Conservation (phyloP, 2,329 filamentous ascomycete genomes). For the Botrytis fabae region DNA sequence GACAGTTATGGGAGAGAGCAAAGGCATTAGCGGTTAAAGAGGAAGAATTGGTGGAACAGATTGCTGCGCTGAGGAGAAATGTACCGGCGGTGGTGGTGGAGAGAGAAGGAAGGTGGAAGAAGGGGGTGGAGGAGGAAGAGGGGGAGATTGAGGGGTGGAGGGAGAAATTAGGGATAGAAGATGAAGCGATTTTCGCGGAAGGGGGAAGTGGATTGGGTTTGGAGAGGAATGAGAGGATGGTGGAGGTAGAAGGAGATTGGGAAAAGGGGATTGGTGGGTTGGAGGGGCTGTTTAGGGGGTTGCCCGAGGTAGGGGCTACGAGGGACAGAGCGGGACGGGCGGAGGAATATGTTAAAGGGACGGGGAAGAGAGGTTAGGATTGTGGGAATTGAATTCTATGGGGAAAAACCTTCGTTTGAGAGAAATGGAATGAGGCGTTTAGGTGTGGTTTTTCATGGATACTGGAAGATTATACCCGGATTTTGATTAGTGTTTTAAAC, state of each 20-base stretch:
- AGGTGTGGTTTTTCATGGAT: constrained; percentile 6
- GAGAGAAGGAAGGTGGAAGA: constrained; percentile 29
- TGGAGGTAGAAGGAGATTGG: constrained; percentile 50
- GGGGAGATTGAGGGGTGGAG: constrained; percentile 28
- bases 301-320: constrained; percentile 62
- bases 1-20: constrained; percentile 57
- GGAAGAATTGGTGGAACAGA: constrained; percentile 63
- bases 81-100: constrained; percentile 30
- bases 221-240: constrained; percentile 47
- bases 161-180: constrained; percentile 25
- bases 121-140: constrained; percentile 32
- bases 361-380: constrained; percentile 22
- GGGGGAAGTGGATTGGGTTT: constrained; percentile 21
- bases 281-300: constrained; percentile 55
- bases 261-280: constrained; percentile 52
- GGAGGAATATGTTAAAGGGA: constrained; percentile 37
- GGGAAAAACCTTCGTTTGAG: neutral
- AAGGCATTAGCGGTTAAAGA: constrained; percentile 62
- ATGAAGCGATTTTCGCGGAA: constrained; percentile 25
- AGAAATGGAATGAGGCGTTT: constrained; percentile 8
- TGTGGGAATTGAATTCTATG: neutral
- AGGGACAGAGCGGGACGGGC: constrained; percentile 65
- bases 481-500: constrained; percentile 9
- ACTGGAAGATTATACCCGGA: constrained; percentile 18
- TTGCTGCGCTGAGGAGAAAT: constrained; percentile 47